phyloP scores from a whole-genome alignment of 129 eudicot genomes.

The Tagetes patula region DNA sequence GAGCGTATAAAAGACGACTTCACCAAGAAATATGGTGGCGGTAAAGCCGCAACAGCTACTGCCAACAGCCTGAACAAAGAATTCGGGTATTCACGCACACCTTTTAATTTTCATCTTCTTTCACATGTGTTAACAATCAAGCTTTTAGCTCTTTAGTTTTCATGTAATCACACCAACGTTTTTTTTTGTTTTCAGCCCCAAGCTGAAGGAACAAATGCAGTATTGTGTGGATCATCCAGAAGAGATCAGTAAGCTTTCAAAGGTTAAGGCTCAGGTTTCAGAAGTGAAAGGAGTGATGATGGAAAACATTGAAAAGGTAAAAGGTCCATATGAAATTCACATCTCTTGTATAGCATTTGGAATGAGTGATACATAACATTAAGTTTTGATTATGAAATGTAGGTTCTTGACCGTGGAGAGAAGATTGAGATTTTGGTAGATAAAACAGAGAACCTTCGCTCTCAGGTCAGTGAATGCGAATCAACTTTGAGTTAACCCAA shows the following conservation, averaged over 20 bases:
- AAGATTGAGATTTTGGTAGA: conserved; percentile 82
- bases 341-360: not conserved
- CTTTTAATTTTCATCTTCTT: not conserved
- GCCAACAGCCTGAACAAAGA: conserved; percentile 62
- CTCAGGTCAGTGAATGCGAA: conserved; percentile 53
- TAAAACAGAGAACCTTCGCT: conserved; percentile 78
- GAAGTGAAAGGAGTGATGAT: conserved; percentile 94
- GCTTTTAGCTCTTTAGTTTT: not conserved
- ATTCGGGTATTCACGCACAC: conserved; percentile 51
- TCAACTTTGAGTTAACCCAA: too few species aligned
- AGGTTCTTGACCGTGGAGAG: conserved; percentile 91
- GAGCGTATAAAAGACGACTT: conserved; percentile 75
- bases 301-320: conserved; percentile 67
- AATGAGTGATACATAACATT: not conserved
- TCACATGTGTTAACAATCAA: not conserved
- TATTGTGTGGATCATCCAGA: conserved; percentile 47
- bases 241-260: conserved; percentile 74
- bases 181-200: conserved; percentile 46
- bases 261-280: conserved; percentile 89
- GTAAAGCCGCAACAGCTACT: conserved; percentile 64
- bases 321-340: not conserved
- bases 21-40: conserved; percentile 61
- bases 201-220: conserved; percentile 15
- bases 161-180: not conserved
- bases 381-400: not conserved